Conservation (phyloP, 2,329 filamentous ascomycete genomes). For the Xylaria sp. region DNA sequence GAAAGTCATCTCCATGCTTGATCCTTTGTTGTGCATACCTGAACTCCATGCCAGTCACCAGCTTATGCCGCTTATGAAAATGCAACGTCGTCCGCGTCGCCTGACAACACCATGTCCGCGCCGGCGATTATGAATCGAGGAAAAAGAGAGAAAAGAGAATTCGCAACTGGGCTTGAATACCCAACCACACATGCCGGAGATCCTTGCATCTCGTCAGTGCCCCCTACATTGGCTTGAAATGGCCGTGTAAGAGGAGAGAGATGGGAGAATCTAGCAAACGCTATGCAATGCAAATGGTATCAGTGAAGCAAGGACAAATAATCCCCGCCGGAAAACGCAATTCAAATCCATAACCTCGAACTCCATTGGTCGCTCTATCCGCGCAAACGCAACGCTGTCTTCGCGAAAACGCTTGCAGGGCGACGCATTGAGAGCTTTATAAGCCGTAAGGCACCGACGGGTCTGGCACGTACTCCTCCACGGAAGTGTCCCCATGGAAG, state of each 20-base stretch:
- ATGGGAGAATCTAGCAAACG: slow-evolving; percentile 2
- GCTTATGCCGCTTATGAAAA: slow-evolving; percentile 18
- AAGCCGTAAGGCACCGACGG: neutral
- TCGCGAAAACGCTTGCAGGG: neutral
- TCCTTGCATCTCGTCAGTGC: neutral
- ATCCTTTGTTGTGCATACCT: slow-evolving; percentile 10
- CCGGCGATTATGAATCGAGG: slow-evolving; percentile 16
- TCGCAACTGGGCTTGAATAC: slow-evolving; percentile 5
- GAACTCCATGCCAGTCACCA: slow-evolving; percentile 18
- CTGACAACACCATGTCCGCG: slow-evolving; percentile 24
- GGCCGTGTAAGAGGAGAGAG: neutral
- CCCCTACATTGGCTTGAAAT: neutral
- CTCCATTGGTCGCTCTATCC: neutral
- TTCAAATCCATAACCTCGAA: neutral
- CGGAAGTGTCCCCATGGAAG: neutral
- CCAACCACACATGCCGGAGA: slow-evolving; percentile 9
- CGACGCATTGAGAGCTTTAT: slow-evolving; percentile 23
- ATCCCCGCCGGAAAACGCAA: neutral
- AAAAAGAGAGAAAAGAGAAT: neutral
- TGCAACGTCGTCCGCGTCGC: slow-evolving; percentile 20
- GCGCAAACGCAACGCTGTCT: slow-evolving; percentile 1
- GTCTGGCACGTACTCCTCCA: neutral
- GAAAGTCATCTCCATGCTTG: slow-evolving; percentile 6
- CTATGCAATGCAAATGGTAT: neutral
- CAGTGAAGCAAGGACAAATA: neutral